phyloP scores from a whole-genome alignment of 2,329 filamentous ascomycete species.

The Pestalotiopsis sp. region DNA sequence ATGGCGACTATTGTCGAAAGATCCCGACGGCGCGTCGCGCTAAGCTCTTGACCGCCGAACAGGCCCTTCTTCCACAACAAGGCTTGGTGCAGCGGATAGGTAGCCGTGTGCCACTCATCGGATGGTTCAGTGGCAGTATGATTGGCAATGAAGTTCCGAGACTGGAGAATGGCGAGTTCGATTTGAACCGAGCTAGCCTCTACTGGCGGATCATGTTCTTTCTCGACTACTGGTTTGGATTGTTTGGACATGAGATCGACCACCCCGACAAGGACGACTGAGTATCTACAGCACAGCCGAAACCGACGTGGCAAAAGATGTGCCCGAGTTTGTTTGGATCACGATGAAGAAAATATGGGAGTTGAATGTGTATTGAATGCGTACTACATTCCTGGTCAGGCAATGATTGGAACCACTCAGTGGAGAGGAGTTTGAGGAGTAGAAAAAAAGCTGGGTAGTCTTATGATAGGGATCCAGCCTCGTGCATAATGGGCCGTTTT shows the following conservation, averaged over 20 bases:
- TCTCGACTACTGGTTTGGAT: constrained; percentile 57
- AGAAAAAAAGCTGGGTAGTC: constrained; percentile 1
- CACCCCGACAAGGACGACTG: constrained; percentile 60
- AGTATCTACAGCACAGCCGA: constrained; percentile 7
- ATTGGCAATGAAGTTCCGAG: constrained; percentile 76
- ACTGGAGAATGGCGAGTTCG: constrained; percentile 73
- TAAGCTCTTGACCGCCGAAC: constrained; percentile 65
- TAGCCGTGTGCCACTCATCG: constrained; percentile 66
- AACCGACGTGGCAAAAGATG: background rate
- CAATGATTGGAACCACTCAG: background rate
- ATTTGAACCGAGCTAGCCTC: constrained; percentile 67
- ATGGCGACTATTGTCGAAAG: constrained; percentile 54
- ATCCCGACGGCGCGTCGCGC: constrained; percentile 68
- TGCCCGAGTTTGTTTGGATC: background rate
- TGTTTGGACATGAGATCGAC: constrained; percentile 61
- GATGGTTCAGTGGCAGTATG: constrained; percentile 71
- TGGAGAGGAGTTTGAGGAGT: constrained; percentile 2
- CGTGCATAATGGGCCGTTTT: background rate
- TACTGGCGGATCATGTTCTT: constrained; percentile 69
- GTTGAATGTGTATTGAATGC: background rate
- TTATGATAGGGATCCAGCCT: background rate
- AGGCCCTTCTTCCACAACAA: constrained; percentile 69
- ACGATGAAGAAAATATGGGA: background rate
- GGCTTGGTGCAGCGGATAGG: constrained; percentile 64
- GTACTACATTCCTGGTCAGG: background rate